Conservation (phyloP, 2,329 filamentous ascomycete genomes). For the Calonectria pseudoturangicola region DNA sequence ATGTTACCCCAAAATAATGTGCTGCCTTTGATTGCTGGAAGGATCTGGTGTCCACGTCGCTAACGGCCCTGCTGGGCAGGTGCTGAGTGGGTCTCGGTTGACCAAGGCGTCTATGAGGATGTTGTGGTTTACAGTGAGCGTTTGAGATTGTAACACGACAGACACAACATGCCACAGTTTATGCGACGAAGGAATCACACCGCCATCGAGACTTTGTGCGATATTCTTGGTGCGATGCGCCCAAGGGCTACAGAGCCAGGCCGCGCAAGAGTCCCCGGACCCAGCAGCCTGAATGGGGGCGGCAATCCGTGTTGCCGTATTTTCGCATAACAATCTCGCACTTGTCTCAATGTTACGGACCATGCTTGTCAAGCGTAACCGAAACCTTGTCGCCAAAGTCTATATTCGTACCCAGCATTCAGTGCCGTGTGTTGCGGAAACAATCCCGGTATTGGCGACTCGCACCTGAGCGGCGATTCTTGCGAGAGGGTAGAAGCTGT, state of each 20-base stretch:
- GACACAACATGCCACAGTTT: background rate
- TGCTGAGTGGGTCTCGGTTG: background rate
- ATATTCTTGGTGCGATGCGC: background rate
- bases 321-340: background rate
- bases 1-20: background rate
- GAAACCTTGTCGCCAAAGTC: slow-evolving; percentile 2
- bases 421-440: no score
- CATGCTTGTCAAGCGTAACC: background rate
- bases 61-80: slow-evolving; percentile 8
- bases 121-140: slow-evolving; percentile 3
- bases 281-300: background rate
- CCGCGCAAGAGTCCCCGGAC: background rate
- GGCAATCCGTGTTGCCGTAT: background rate
- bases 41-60: background rate
- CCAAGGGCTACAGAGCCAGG: background rate
- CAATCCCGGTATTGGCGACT: background rate
- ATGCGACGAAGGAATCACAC: slow-evolving; percentile 9
- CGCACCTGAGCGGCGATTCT: background rate
- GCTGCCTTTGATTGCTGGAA: background rate
- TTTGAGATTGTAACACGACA: background rate
- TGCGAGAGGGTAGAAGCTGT: background rate
- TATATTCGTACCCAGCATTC: background rate
- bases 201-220: background rate
- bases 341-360: background rate
- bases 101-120: background rate